These are phyloP conservation scores for Paraphoma chrysanthemicola DNA, from an alignment of 2,329 filamentous ascomycete genomes.

Conservation along the genomic window DNA sequence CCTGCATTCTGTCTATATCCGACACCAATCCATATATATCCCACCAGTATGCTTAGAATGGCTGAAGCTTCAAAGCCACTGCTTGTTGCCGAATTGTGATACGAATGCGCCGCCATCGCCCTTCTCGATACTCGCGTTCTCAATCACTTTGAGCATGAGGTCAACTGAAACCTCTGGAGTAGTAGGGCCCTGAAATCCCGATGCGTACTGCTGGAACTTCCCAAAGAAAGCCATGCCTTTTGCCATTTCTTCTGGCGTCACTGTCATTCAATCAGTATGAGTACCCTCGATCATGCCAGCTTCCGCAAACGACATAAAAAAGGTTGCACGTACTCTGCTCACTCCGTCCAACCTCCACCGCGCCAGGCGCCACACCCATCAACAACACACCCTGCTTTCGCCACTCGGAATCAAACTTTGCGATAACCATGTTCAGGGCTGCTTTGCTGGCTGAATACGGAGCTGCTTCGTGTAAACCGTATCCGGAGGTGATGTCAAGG, in stretches of 20 bases:
- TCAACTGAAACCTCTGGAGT: slow-evolving; percentile 33
- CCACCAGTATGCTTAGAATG: neutral
- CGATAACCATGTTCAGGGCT: slow-evolving; percentile 50
- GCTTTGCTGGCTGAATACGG: slow-evolving; percentile 51
- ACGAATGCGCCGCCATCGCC: slow-evolving; percentile 61
- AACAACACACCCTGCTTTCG: slow-evolving; percentile 31
- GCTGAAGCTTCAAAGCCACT: slow-evolving; percentile 54
- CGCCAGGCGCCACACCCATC: slow-evolving; percentile 25
- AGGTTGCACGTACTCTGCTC: slow-evolving; percentile 8
- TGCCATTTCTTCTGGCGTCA: slow-evolving; percentile 2
- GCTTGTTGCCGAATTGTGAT: slow-evolving; percentile 61
- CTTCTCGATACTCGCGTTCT: slow-evolving; percentile 53
- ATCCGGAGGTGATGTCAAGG: slow-evolving; percentile 27
- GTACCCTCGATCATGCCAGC: too few species aligned
- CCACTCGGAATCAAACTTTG: slow-evolving; percentile 50
- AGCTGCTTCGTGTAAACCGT: slow-evolving; percentile 28
- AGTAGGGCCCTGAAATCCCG: slow-evolving; percentile 17
- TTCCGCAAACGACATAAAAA: neutral
- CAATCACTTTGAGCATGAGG: slow-evolving; percentile 35
- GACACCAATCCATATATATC: neutral
- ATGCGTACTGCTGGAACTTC: slow-evolving; percentile 17
- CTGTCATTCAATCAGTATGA: neutral
- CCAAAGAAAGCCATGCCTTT: neutral
- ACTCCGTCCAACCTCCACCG: slow-evolving; percentile 23
- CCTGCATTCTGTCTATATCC: too few species aligned